These are phyloP conservation scores for Solanum clarkiae DNA, from an alignment of 257 asterid species.

Conservation along the genomic window DNA sequence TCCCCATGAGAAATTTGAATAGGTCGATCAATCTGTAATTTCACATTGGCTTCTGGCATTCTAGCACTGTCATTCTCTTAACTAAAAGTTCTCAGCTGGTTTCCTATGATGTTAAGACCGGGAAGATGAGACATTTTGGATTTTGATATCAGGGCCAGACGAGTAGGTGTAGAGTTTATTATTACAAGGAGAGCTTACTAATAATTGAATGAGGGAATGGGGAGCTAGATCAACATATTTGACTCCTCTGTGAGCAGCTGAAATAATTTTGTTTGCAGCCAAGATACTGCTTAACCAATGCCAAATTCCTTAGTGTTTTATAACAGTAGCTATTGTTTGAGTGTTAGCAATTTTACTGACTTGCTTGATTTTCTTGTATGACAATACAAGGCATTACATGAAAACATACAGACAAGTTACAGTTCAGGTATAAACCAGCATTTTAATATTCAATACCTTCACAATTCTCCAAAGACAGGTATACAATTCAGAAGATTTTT, in stretches of 20 bases:
- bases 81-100: neutral
- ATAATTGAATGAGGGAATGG: neutral
- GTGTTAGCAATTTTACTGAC: neutral
- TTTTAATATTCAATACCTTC: neutral
- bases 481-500: neutral
- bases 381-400: neutral
- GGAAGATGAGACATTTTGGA: neutral
- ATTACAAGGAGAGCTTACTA: neutral
- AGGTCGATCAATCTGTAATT: slow-evolving; percentile 6
- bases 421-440: neutral
- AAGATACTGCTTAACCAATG: neutral
- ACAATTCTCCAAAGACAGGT: neutral
- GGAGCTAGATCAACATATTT: neutral
- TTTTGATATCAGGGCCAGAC: neutral
- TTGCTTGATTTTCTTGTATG: neutral
- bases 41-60: neutral
- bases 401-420: neutral
- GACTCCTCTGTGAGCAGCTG: neutral
- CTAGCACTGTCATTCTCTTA: neutral
- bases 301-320: slow-evolving; percentile 1
- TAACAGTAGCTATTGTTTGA: neutral
- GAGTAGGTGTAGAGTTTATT: neutral
- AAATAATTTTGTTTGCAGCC: neutral
- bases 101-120: neutral
- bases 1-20: slow-evolving; percentile 3